A percentile compares a stretch with the other conserved stretches of the same genome.
These are phyloP conservation scores for Pythium chondricola DNA, from an alignment of 352 stramenopile genomes.

Conservation along the genomic window DNA sequence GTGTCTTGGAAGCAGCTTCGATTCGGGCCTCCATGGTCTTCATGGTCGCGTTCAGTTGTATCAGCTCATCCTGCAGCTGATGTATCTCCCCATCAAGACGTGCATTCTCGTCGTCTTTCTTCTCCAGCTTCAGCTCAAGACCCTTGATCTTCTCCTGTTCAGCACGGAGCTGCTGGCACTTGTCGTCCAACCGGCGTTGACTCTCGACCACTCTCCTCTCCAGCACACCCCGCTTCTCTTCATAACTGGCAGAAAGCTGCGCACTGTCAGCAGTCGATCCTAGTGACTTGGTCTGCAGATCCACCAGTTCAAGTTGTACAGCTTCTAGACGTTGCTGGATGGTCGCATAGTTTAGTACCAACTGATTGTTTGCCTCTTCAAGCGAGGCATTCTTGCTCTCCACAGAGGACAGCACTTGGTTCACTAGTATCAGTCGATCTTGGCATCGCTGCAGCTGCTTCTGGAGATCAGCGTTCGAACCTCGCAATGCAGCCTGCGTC, in stretches of 20 bases:
- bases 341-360: constrained; percentile 25
- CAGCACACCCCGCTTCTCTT: constrained; percentile 34
- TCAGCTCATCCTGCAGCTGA: constrained; percentile 38
- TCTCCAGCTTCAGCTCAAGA: constrained; percentile 17
- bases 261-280: background rate
- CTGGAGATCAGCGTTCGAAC: constrained; percentile 25
- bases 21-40: constrained; percentile 41
- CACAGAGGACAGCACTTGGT: constrained; percentile 26
- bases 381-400: constrained; percentile 36
- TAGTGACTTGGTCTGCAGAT: background rate
- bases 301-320: constrained; percentile 22
- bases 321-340: constrained; percentile 26
- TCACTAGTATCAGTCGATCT: constrained; percentile 33
- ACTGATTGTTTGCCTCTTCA: constrained; percentile 18
- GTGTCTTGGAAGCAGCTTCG: constrained; percentile 12
- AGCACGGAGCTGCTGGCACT: constrained; percentile 1
- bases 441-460: constrained; percentile 19
- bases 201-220: constrained; percentile 27
- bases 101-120: constrained; percentile 22
- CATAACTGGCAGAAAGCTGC: constrained; percentile 22
- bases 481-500: constrained; percentile 25
- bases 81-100: constrained; percentile 31
- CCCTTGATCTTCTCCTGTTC: constrained; percentile 7
- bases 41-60: constrained; percentile 33
- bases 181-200: constrained; percentile 11